Evolutionary conservation across 345 rosid species (phyloP), one percentile per base, ranked within the genome.

Genomic region (Atalantia buxifolia): DNA sequence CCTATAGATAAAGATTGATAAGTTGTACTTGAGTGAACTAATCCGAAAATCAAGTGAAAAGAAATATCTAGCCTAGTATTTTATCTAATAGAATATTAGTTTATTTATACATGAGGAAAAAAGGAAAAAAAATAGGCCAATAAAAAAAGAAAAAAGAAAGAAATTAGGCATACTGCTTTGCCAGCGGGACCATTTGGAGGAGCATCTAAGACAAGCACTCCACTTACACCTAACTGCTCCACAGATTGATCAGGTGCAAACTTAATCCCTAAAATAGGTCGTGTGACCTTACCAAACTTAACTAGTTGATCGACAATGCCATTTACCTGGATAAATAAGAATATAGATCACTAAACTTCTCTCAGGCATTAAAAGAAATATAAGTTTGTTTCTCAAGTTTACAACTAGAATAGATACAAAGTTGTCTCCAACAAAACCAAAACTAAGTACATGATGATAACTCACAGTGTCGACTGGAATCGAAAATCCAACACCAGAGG

Each of bases 171-270:
- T 92, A 95, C 98, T 71, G 99, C 99, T 88, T 93, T 95, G 24
- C 99, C 98, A 9, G 99, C 98, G 48, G 99, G 99, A 74, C 99
- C 99, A 87, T 81, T 87, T 31, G 84, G 77, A 16, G 99, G 98
- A 82, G 99, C 99, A 71, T 95, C 99, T 75, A 95, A 88, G 72
- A 95, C 93, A 21, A 95, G 99, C 77, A 95, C 99, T n/a, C 99
- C 99, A 71, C 98, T 91, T 30, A 95, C 95, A 77, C 98, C 99
- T 75, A 95, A 80, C 75, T 95, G 97, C 74, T 95, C 98, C 38
- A 95, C 99, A 30, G 97, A 95, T 80, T 95, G 99, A 87, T 93
- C 99, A 0, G 97, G 99, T 56, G 99, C 99, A 83, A 95, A 95
- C 83, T 92, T 93, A 77, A 95, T 95, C 56, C 99, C 99, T 80